Evolutionary conservation across 805 yeast genomes (phyloP), one percentile per base, ranked within the genome.

Genomic region (Kazachstania kunashirensis): DNA sequence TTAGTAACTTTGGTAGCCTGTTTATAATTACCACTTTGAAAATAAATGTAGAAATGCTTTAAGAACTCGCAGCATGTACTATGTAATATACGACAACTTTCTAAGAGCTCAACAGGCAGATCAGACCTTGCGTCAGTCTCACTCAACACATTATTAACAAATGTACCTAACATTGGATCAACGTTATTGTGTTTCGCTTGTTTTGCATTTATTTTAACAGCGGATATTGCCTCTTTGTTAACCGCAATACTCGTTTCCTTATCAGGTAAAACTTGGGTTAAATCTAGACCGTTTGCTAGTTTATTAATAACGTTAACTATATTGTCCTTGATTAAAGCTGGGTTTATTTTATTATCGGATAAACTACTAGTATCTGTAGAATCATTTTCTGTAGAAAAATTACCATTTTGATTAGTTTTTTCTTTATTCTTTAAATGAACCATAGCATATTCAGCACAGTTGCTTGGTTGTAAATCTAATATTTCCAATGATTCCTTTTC

Each of bases 51-150:
- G 53, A 81, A 83, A 53, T 82, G 94, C 39, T 75, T 71, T 28
- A 83, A 57, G 52, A 82, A 83, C 54, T 82, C 94, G 25, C 78
- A 68, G 2, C 88, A 75, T 0, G 92, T 79, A 1, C 79, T 73
- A 52, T 83, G 88, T 12, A 79, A 67, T 29, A 79, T 57, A 34
- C 77, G 61, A 25, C 82, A 61, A 31, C 69, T 65, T 34, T 77
- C 82, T 9, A 72, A 38, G 1, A 66, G 43, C 9, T 52, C 58
- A 4, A 36, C 36, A n/a, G 66, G 67, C n/a, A 62, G 47, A 6
- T 43, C 49, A 5, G 61, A 50, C 34, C 50, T 55, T 2, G 55
- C 47, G 30, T 63, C 66, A 13, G 50, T 51, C 6, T 45, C 47
- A 5, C 51, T 57, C 17, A 50, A 45, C 23, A 49, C 55, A 24